Evolutionary conservation across 805 yeast species (phyloP).

Genomic region (Metschnikowia sp.): DNA sequence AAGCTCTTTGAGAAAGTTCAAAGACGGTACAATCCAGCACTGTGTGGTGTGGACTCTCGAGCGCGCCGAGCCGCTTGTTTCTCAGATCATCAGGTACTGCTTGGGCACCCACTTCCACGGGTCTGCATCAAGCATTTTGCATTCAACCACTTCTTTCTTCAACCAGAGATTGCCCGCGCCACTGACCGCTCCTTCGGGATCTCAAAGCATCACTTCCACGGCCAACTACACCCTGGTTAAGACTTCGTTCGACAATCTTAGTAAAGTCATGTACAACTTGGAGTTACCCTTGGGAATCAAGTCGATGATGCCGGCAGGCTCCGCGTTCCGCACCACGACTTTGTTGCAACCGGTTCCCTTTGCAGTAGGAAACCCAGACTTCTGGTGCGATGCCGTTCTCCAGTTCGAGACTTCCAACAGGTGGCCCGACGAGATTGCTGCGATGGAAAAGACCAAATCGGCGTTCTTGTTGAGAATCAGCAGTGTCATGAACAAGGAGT

Average conservation of each 20-base stretch:
- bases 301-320: conserved; percentile 68
- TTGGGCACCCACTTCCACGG: conserved; percentile 61
- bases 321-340: conserved; percentile 75
- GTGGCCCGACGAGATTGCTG: conserved; percentile 92
- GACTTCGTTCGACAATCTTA: conserved; percentile 47
- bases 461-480: conserved; percentile 76
- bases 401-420: conserved; percentile 87
- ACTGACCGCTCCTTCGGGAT: conserved; percentile 52
- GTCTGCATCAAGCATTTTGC: conserved; percentile 33
- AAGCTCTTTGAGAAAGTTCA: conserved; percentile 84
- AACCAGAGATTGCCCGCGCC: conserved; percentile 57
- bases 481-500: conserved; percentile 46
- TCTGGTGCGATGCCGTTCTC: conserved; percentile 73
- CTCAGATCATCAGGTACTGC: conserved; percentile 61
- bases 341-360: conserved; percentile 77
- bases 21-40: conserved; percentile 86
- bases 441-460: conserved; percentile 84
- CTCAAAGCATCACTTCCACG: conserved; percentile 42
- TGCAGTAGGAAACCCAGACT: conserved; percentile 70
- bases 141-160: conserved; percentile 42
- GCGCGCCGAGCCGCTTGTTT: conserved; percentile 57
- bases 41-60: conserved; percentile 80
- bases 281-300: conserved; percentile 68
- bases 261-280: conserved; percentile 45
- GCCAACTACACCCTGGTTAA: conserved; percentile 29